Evolutionary conservation across 106 monocot genomes (phyloP), one percentile per base, ranked within the genome.

Genomic region (Iris macrosiphon): DNA sequence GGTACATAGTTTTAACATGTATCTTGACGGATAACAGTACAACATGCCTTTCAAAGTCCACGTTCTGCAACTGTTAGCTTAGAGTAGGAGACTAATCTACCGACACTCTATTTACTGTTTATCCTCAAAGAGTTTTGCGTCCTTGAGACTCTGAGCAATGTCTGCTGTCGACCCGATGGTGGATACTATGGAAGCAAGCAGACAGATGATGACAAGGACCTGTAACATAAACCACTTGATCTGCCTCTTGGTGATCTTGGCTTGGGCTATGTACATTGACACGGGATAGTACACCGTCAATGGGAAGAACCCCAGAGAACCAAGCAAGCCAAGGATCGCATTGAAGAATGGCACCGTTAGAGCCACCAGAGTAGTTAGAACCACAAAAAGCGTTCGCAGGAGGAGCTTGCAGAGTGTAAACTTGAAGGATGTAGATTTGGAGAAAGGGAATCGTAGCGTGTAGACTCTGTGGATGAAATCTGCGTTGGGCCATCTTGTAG

Each of bases 321-420:
- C 73, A 6, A 74, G 45, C 39, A 67, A 38, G 21, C 73, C 60
- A 0, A 74, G 45, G 23, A 67, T 19, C 31, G 66, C 60, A 24
- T 74, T 74, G 66, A 74, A 74, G 67, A 60, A 74, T 3, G 73
- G 73, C 13, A 74, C 37, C 60, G 48, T 32, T 35, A 73, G 59
- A 0, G 66, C 65, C 1, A 45, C 39, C 4, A 52, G 7, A 0
- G 60, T 73, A 4, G 73, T 73, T 1, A 60, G 13, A 1, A 52
- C 24, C 18, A 66, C 60, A 13, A 65, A 45, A 12, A 40, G 18
- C 25, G 60, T 65, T 28, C 73, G 58, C n/a, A 66, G 45, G 28
- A 65, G 5, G 8, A 73, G 52, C 60, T 66, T 73, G 66, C 44
- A 60, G 19, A 73, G 26, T 26, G 65, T 66, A 60, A 73, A 60